phyloP scores from a whole-genome alignment of 768 basidiomycete species.

The Mycena crocata region DNA sequence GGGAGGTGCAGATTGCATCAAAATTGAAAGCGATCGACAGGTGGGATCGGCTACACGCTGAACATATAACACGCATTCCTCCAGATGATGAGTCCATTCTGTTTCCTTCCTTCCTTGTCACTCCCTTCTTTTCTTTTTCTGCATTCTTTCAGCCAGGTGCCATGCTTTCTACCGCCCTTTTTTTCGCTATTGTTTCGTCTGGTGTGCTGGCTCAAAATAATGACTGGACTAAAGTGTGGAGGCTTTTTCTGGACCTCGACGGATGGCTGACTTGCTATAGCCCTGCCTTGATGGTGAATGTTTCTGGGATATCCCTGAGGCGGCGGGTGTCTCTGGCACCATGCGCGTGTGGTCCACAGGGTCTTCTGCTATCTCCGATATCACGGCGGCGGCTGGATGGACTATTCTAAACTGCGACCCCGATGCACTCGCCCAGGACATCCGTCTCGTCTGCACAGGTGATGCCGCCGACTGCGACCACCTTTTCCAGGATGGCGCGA shows the following conservation, averaged over 20 bases:
- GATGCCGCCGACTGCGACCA: constrained; percentile 39
- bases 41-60: too few species aligned
- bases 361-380: constrained; percentile 35
- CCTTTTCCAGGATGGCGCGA: constrained; percentile 44
- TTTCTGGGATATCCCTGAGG: constrained; percentile 28
- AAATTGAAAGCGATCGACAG: too few species aligned
- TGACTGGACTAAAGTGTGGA: constrained; percentile 28
- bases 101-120: constrained; percentile 2
- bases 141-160: constrained; percentile 27
- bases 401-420: constrained; percentile 48
- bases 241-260: background rate
- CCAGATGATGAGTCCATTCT: background rate
- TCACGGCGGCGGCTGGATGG: constrained; percentile 51
- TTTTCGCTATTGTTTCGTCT: constrained; percentile 26
- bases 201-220: constrained; percentile 33
- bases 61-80: too few species aligned
- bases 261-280: background rate
- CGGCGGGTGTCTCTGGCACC: constrained; percentile 25
- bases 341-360: constrained; percentile 34
- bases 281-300: constrained; percentile 28
- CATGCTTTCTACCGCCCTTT: constrained; percentile 28
- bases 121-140: background rate
- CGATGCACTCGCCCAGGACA: constrained; percentile 41
- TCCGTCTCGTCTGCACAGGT: constrained; percentile 35
- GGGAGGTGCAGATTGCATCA: too few species aligned